phyloP scores from a whole-genome alignment of 768 basidiomycete genomes.

The Sarcomyxa edulis region DNA sequence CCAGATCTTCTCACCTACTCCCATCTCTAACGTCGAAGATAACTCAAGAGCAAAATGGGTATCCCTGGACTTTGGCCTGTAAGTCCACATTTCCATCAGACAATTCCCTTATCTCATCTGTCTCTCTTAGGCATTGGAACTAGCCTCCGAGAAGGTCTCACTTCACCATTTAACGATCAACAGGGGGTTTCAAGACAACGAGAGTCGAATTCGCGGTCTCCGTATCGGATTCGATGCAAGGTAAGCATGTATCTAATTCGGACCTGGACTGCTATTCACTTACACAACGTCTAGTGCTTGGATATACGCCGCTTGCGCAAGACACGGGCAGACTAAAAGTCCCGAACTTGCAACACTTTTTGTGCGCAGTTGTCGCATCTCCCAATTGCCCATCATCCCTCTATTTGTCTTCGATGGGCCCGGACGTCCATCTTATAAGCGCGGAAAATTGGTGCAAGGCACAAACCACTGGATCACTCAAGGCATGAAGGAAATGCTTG shows the following conservation, averaged over 20 bases:
- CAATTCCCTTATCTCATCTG: background rate
- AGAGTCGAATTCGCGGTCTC: constrained; percentile 23
- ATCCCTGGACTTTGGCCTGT: constrained; percentile 12
- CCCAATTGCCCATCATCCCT: constrained; percentile 32
- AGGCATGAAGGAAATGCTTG: constrained; percentile 26
- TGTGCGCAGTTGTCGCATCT: constrained; percentile 30
- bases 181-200: constrained; percentile 27
- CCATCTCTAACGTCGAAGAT: too few relatives aligned
- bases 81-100: background rate
- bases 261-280: background rate
- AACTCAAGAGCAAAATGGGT: constrained; percentile 7
- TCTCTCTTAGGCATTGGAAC: constrained; percentile 23
- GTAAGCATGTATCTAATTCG: background rate
- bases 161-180: constrained; percentile 24
- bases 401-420: constrained; percentile 48
- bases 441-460: constrained; percentile 23
- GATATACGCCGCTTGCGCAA: constrained; percentile 11
- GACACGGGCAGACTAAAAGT: constrained; percentile 35
- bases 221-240: constrained; percentile 35
- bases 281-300: too few relatives aligned
- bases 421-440: constrained; percentile 31
- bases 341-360: constrained; percentile 37
- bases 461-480: constrained; percentile 19
- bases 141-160: constrained; percentile 25
- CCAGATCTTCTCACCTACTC: too few relatives aligned